Evolutionary conservation across 2,329 filamentous ascomycete species (phyloP).

Genomic region (Xylaria sp.): DNA sequence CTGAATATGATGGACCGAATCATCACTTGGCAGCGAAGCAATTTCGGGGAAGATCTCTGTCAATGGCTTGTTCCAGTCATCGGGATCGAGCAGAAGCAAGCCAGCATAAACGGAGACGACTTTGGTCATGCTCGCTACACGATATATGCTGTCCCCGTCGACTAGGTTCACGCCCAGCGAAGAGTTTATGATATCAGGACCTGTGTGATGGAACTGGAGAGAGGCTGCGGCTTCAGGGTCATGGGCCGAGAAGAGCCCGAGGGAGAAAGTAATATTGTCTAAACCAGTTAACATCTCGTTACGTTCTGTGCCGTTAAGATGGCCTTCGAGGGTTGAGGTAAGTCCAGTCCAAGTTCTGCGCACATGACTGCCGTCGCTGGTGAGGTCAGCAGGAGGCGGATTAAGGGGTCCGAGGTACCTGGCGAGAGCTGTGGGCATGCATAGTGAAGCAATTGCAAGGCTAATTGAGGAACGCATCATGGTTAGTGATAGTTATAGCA

Average conservation of each 20-base stretch:
- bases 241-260: conserved; percentile 47
- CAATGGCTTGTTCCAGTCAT: conserved; percentile 44
- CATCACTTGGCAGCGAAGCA: conserved; percentile 22
- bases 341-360: conserved; percentile 43
- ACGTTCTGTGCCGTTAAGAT: conserved; percentile 28
- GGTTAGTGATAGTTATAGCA: not conserved
- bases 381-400: conserved; percentile 44
- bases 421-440: conserved; percentile 12
- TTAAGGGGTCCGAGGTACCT: conserved; percentile 42
- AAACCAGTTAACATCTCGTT: conserved; percentile 27
- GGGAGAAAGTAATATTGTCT: conserved; percentile 47
- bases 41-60: conserved; percentile 41
- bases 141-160: conserved; percentile 50
- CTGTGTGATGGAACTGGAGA: conserved; percentile 46
- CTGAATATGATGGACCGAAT: conserved; percentile 32
- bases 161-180: conserved; percentile 44
- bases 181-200: conserved; percentile 40
- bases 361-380: conserved; percentile 42
- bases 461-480: conserved; percentile 9
- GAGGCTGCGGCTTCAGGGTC: conserved; percentile 38
- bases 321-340: conserved; percentile 34
- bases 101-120: conserved; percentile 47
- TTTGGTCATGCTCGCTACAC: conserved; percentile 49
- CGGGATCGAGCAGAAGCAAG: conserved; percentile 42
- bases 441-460: conserved; percentile 14